These are phyloP conservation scores for Skeletonema potamos DNA, from an alignment of 108 stramenopile species.

Conservation along the genomic window DNA sequence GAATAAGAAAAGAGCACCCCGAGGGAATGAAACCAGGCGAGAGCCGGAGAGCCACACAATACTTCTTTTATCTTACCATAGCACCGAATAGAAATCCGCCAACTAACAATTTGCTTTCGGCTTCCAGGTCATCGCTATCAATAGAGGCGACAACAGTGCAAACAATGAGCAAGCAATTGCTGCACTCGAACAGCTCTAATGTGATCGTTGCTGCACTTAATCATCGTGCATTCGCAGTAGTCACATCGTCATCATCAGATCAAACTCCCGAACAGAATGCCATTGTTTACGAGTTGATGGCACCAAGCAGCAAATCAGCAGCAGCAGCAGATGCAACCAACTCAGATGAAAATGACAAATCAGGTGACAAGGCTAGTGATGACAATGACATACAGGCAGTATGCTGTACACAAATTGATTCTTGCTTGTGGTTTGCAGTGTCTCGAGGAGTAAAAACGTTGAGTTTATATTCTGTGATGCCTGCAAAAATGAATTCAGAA, in stretches of 20 bases:
- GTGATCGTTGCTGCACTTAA: constrained; percentile 35
- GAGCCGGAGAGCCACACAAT: too few species aligned
- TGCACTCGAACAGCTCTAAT: constrained; percentile 29
- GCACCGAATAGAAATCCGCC: too few species aligned
- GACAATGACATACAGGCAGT: constrained; percentile 61
- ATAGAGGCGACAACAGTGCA: not conserved
- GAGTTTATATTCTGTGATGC: constrained; percentile 40
- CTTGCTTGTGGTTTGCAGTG: constrained; percentile 53
- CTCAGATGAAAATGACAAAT: constrained; percentile 1
- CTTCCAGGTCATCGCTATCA: too few species aligned
- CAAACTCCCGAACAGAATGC: not conserved
- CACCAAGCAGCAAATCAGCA: not conserved
- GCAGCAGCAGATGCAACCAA: not conserved
- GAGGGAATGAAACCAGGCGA: too few species aligned
- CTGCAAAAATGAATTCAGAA: not conserved
- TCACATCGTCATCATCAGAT: constrained; percentile 5
- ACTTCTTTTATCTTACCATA: too few species aligned
- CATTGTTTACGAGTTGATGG: constrained; percentile 16
- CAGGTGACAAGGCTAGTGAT: not conserved
- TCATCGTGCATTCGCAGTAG: constrained; percentile 32
- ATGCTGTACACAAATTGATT: constrained; percentile 26
- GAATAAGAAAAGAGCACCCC: too few species aligned
- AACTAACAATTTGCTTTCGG: too few species aligned
- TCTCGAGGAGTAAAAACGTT: constrained; percentile 64
- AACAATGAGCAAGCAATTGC: constrained; percentile 40